Evolutionary conservation across 192 early-diverging fungal genomes (phyloP).

Genomic region (Globomyces pollinis-pini): DNA sequence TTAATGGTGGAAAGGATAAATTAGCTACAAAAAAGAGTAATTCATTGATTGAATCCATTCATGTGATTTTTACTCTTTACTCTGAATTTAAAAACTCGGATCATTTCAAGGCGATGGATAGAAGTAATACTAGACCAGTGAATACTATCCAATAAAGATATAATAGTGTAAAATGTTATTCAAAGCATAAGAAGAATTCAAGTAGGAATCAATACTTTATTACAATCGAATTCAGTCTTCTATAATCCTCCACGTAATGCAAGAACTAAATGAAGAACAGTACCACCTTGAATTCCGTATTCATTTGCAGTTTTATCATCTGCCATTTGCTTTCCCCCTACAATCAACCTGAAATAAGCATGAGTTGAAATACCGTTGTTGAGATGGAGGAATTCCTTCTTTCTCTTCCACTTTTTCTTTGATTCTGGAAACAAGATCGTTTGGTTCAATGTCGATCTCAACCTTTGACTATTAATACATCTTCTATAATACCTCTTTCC

Average conservation of each 20-base stretch:
- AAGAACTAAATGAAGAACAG: slow-evolving; percentile 87
- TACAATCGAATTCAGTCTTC: background rate
- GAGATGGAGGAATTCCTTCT: slow-evolving; percentile 93
- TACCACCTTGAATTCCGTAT: slow-evolving; percentile 67
- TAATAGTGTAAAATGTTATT: too few relatives aligned
- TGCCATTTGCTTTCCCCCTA: slow-evolving; percentile 38
- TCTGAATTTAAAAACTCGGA: slow-evolving; percentile 52
- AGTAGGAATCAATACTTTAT: slow-evolving; percentile 4
- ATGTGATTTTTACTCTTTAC: slow-evolving; percentile 51
- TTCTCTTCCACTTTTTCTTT: slow-evolving; percentile 92
- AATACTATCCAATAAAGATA: too few relatives aligned
- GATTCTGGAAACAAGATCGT: slow-evolving; percentile 67
- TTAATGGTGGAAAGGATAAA: slow-evolving; percentile 3
- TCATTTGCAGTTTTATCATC: slow-evolving; percentile 69
- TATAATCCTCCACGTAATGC: slow-evolving; percentile 80
- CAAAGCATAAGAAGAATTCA: background rate
- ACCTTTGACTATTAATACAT: slow-evolving; percentile 60
- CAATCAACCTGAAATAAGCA: slow-evolving; percentile 84
- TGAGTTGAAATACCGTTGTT: slow-evolving; percentile 91
- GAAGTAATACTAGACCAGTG: slow-evolving; percentile 1
- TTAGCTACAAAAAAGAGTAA: slow-evolving; percentile 13
- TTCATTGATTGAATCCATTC: slow-evolving; percentile 36
- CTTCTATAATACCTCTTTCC: slow-evolving; percentile 22
- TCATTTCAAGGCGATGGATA: slow-evolving; percentile 45
- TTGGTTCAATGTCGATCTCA: slow-evolving; percentile 79